phyloP scores from a whole-genome alignment of 2,329 filamentous ascomycete genomes.

The Arthrobotrys musiformis region DNA sequence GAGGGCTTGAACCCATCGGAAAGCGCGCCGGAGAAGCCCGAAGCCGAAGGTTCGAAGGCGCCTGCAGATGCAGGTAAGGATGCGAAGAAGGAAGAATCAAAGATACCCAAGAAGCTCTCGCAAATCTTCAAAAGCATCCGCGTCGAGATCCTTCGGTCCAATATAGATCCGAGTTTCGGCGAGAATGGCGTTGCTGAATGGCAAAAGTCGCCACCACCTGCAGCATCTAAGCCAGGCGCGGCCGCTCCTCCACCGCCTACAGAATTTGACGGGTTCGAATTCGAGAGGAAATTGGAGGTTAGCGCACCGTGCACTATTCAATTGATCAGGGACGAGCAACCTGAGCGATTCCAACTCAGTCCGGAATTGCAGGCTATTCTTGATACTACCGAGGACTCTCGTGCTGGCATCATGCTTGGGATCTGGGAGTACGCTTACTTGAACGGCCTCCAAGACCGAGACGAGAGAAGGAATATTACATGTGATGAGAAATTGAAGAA shows the following conservation, averaged over 20 bases:
- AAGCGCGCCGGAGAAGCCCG: slow-evolving; percentile 22
- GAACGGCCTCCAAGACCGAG: slow-evolving; percentile 88
- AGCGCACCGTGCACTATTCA: slow-evolving; percentile 92
- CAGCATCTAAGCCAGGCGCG: slow-evolving; percentile 67
- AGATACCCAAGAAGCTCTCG: slow-evolving; percentile 72
- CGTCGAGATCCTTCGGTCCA: slow-evolving; percentile 70
- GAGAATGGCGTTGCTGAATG: slow-evolving; percentile 77
- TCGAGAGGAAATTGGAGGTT: slow-evolving; percentile 90
- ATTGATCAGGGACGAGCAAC: slow-evolving; percentile 82
- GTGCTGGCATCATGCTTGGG: slow-evolving; percentile 86
- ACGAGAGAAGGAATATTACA: slow-evolving; percentile 90
- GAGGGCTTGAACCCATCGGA: slow-evolving; percentile 60
- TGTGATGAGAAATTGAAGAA: slow-evolving; percentile 85
- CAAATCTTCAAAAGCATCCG: slow-evolving; percentile 85
- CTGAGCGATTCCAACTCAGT: slow-evolving; percentile 84
- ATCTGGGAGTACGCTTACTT: slow-evolving; percentile 95
- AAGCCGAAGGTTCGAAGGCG: slow-evolving; percentile 62
- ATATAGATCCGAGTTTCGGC: slow-evolving; percentile 72
- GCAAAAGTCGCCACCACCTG: slow-evolving; percentile 77
- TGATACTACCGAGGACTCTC: slow-evolving; percentile 86
- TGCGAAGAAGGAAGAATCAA: slow-evolving; percentile 64
- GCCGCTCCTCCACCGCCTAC: slow-evolving; percentile 67
- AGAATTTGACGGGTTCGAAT: slow-evolving; percentile 90
- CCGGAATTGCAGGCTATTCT: slow-evolving; percentile 82
- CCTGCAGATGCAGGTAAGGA: slow-evolving; percentile 64